Evolutionary conservation across 257 asterid species (phyloP).

Genomic region (Salvia splendens): DNA sequence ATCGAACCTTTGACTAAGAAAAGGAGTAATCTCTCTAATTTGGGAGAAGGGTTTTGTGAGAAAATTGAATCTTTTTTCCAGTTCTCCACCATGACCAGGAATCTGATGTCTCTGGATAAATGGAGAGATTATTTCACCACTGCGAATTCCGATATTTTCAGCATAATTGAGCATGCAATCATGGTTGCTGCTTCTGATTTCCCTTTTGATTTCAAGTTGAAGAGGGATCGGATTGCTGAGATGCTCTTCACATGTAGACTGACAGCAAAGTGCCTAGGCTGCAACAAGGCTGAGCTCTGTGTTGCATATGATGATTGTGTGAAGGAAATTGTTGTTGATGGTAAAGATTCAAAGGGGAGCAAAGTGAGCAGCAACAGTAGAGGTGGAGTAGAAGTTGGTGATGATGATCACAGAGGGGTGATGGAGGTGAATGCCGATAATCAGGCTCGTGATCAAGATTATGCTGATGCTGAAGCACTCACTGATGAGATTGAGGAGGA

Average conservation of each 20-base stretch:
- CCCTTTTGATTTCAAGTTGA: slow-evolving; percentile 49
- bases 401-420: slow-evolving; percentile 31
- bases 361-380: slow-evolving; percentile 29
- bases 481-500: slow-evolving; percentile 37
- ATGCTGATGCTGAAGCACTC: slow-evolving; percentile 42
- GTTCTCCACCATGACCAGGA: slow-evolving; percentile 20
- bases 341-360: slow-evolving; percentile 40
- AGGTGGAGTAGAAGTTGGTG: slow-evolving; percentile 27
- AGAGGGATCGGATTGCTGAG: slow-evolving; percentile 53
- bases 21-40: not conserved
- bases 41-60: slow-evolving; percentile 22
- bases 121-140: slow-evolving; percentile 56
- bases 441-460: slow-evolving; percentile 25
- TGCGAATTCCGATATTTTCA: slow-evolving; percentile 39
- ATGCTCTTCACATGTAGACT: slow-evolving; percentile 39
- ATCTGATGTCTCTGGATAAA: slow-evolving; percentile 35
- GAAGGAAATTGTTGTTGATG: slow-evolving; percentile 15
- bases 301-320: slow-evolving; percentile 26
- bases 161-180: slow-evolving; percentile 47
- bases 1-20: slow-evolving; percentile 13
- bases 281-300: slow-evolving; percentile 29
- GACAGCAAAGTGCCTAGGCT: slow-evolving; percentile 31
- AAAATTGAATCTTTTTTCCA: not conserved
- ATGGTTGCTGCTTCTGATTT: slow-evolving; percentile 53
- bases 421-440: slow-evolving; percentile 31